Base-by-base conservation (phyloP, 345 rosid genomes). In the Ceriops decandra region DNA sequence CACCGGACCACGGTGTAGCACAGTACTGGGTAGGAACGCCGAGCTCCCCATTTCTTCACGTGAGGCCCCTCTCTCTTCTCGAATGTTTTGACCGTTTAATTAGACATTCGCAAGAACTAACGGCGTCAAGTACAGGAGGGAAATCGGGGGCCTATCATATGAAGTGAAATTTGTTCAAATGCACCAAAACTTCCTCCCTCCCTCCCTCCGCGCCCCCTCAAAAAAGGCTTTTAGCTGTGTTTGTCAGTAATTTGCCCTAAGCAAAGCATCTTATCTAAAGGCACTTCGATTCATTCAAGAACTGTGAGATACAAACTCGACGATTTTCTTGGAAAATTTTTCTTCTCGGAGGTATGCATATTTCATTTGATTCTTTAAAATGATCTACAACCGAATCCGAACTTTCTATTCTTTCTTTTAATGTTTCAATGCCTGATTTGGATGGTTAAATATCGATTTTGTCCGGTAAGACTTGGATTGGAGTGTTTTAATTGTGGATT, bases 71-170 rank as follows among this genome's bases (percentile, higher is more conserved):
- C 9, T 33, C 9, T 6, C 9, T 47, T 30, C 33, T 36, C 38
- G 0, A 38, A 56, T 13, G 42, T 11, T 46, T 28, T 30, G 69
- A 27, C 64, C 64, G 54, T 46, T 36, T 36, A 27, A 42, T 42
- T 3, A 38, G 13, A 38, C 47, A 10, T 52, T 27, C 26, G 1
- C 42, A 3, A 24, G 24, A 0, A 8, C 0, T 71, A 67, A 81
- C 84, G 77, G 28, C 77, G 83, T 75, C 47, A 74, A 38, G 15
- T 31, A n/a, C 66, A 35, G 84, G 88, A 77, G 86, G 88, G 88
- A 82, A 85, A 80, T 63, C 66, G 75, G 42, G 57, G 42, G 57
- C 47, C 24, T n/a, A 28, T 28, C 30, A 28, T 28, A 28, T 6
- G 36, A 33, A 6, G 7, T 47, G 58, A 71, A 85, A 61, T 42